Conservation (phyloP, 495 filamentous ascomycete species). For the Gamarada debralockiae region DNA sequence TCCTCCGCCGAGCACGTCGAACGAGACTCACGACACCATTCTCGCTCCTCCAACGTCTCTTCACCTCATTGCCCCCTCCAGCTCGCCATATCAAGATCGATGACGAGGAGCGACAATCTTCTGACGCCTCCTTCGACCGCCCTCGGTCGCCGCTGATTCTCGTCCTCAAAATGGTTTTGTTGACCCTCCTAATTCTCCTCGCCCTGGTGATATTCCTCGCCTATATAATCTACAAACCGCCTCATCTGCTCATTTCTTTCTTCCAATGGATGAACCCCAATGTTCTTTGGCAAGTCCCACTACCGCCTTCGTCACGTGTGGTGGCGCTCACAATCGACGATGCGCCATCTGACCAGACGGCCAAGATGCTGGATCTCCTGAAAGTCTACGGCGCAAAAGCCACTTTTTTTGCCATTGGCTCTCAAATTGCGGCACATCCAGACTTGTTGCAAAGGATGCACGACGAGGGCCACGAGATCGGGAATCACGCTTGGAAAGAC, state of each 20-base stretch:
- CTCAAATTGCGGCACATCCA: constrained; percentile 46
- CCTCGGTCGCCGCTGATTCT: not conserved
- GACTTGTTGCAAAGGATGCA: constrained; percentile 18
- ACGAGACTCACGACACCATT: constrained; percentile 1
- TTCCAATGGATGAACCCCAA: constrained; percentile 68
- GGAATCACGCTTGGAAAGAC: constrained; percentile 84
- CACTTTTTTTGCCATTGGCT: constrained; percentile 79
- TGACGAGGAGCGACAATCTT: constrained; percentile 14
- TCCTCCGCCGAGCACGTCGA: constrained; percentile 9
- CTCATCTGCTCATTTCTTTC: constrained; percentile 58
- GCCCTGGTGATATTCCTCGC: constrained; percentile 47
- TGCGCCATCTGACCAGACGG: constrained; percentile 68
- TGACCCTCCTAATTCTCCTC: constrained; percentile 41
- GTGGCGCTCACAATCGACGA: constrained; percentile 86
- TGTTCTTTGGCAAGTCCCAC: constrained; percentile 64
- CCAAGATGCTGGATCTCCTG: constrained; percentile 63
- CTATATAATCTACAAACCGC: constrained; percentile 71
- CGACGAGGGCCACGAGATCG: constrained; percentile 32
- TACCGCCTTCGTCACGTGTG: constrained; percentile 48
- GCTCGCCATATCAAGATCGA: constrained; percentile 24
- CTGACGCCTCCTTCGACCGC: constrained; percentile 1
- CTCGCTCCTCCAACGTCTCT: not conserved
- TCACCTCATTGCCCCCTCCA: not conserved
- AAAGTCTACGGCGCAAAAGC: constrained; percentile 53
- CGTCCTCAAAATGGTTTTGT: constrained; percentile 37